Evolutionary conservation across 208 protist species (phyloP).

Genomic region (Trypanosoma caninum): DNA sequence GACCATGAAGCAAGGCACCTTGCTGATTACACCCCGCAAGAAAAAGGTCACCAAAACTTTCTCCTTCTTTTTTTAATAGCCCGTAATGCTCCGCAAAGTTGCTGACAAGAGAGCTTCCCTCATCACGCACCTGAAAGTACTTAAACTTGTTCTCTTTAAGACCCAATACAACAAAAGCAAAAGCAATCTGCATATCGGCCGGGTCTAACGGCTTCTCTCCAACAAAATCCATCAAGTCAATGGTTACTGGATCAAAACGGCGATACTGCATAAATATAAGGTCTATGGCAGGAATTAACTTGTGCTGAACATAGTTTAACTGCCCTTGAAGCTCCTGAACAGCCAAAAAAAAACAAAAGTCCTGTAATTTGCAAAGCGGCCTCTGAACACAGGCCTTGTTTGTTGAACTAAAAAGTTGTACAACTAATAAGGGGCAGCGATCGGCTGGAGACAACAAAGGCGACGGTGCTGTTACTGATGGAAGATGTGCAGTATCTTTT

Average conservation of each 20-base stretch:
- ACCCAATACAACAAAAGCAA: slow-evolving; percentile 62
- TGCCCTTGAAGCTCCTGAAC: slow-evolving; percentile 86
- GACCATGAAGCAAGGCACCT: neutral
- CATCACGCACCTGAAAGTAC: slow-evolving; percentile 65
- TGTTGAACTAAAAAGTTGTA: slow-evolving; percentile 82
- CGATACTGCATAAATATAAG: slow-evolving; percentile 81
- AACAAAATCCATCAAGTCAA: slow-evolving; percentile 34
- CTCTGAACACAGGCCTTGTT: slow-evolving; percentile 52
- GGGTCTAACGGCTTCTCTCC: neutral
- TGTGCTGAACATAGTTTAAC: slow-evolving; percentile 85
- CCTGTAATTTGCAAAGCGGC: slow-evolving; percentile 71
- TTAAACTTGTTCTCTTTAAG: slow-evolving; percentile 88
- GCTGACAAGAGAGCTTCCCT: slow-evolving; percentile 41
- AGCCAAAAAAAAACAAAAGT: slow-evolving; percentile 84
- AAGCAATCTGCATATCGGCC: slow-evolving; percentile 31
- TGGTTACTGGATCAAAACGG: slow-evolving; percentile 41
- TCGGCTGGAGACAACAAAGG: slow-evolving; percentile 46
- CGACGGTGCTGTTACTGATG: slow-evolving; percentile 40
- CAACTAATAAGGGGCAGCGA: slow-evolving; percentile 67
- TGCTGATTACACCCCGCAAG: neutral
- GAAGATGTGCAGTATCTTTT: slow-evolving; percentile 53
- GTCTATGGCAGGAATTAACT: slow-evolving; percentile 79
- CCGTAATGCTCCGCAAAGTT: slow-evolving; percentile 87
- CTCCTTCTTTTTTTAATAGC: slow-evolving; percentile 32
- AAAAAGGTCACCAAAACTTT: neutral